Base-by-base conservation (phyloP, 306 rosid genomes). In the Calophaca sinica region DNA sequence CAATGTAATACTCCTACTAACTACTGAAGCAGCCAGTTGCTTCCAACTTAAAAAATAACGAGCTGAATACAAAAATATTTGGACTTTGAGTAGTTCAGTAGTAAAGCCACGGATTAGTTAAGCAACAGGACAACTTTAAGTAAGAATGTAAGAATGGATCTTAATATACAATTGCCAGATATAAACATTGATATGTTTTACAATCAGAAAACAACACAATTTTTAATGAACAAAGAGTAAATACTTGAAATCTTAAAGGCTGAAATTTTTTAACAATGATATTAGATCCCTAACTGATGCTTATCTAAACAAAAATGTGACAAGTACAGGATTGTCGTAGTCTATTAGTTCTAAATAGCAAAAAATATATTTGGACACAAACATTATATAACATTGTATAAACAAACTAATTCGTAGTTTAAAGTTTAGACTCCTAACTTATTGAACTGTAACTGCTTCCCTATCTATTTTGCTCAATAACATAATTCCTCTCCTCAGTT, bases 401-500 rank as follows among this genome's bases (percentile, higher is more conserved):
- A 69, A 66, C 53, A 50, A 45, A 55, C 58, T 50, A 49, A 32
- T 48, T 69, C 60, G 48, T 10, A 13, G 39, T 54, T 41, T 12
- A 11, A 62, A 35, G 12, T 72, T 3, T 12, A 11, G 54, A 41
- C 54, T 52, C 68, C 59, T 42, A 72, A 52, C 42, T 7, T 41
- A 33, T 9, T 20, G 58, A 68, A 33, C 53, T 5, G 14, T 36
- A 64, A 36, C 14, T 7, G 13, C 60, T 5, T 14, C 70, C 61
- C 29, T 64, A 52, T 12, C 44, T 74, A 70, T 49, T 46, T 20
- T 1, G 97, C 81, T 89, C 91, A 74, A 87, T 11, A 36, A 75
- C 66, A 74, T 84, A 80, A 70, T 66, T 89, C 89, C 82, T 90
- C 90, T 93, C 97, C 70, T 90, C 96, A 2, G 82, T 87, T 83